These are phyloP conservation scores for Pseudozyma pruni DNA, from an alignment of 1,284 basidiomycete species.

Conservation along the genomic window DNA sequence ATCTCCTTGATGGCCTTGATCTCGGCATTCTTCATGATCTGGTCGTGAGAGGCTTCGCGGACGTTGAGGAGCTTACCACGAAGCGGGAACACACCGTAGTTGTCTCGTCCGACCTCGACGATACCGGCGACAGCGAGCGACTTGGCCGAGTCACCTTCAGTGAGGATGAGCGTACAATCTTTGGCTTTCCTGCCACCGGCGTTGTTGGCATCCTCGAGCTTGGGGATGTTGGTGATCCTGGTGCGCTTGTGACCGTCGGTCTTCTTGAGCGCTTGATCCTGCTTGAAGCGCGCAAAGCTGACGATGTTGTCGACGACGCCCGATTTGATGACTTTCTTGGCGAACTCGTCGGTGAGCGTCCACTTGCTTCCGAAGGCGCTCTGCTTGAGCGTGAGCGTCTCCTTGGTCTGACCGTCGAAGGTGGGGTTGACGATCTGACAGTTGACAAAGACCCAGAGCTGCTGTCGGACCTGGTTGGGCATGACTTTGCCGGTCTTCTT, in stretches of 20 bases:
- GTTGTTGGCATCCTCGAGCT: constrained; percentile 97
- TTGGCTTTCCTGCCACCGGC: constrained; percentile 83
- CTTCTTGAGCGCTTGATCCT: constrained; percentile 94
- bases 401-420: constrained; percentile 99
- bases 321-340: constrained; percentile 93
- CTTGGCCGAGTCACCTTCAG: constrained; percentile 99
- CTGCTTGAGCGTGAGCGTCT: constrained; percentile 86
- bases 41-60: constrained; percentile 92
- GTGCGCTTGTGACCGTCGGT: constrained; percentile 91
- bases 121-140: constrained; percentile 93
- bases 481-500: constrained; percentile 88
- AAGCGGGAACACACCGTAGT: constrained; percentile 96
- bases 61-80: constrained; percentile 98
- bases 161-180: constrained; percentile 93
- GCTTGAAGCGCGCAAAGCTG: constrained; percentile 96
- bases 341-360: constrained; percentile 89
- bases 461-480: constrained; percentile 91
- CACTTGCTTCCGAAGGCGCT: constrained; percentile 90
- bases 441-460: constrained; percentile 99
- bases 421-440: constrained; percentile 96
- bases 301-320: constrained; percentile 91
- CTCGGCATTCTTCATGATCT: constrained; percentile 98
- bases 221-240: constrained; percentile 84
- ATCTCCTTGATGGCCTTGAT: constrained; percentile 98
- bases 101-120: constrained; percentile 92